Conservation (phyloP, 164 flowering plant genomes). For the Vitis rotundifolia region DNA sequence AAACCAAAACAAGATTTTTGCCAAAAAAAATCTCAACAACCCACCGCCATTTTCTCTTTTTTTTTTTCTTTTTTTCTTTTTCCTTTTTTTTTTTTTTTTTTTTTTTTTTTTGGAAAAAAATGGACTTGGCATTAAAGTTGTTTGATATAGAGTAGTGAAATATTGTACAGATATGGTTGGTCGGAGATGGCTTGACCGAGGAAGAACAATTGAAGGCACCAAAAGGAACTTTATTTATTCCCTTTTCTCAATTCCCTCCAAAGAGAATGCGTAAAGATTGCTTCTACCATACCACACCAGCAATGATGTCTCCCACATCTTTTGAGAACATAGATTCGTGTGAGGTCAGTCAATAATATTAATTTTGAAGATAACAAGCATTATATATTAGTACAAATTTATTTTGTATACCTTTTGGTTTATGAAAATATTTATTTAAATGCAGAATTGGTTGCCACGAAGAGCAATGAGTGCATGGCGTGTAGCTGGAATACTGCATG, state of each 20-base stretch:
- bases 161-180: constrained; percentile 34
- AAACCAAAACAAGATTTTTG: no score
- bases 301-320: constrained; percentile 50
- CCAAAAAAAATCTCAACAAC: no score
- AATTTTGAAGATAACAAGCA: neutral
- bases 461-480: constrained; percentile 60
- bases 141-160: no score
- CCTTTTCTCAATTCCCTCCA: constrained; percentile 53
- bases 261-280: constrained; percentile 49
- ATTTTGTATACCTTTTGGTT: constrained; percentile 30
- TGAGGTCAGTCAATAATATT: constrained; percentile 37
- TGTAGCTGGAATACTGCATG: constrained; percentile 46
- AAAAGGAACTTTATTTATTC: constrained; percentile 57
- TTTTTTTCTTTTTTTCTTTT: no score
- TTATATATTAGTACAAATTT: no score
- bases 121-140: neutral
- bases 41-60: no score
- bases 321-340: constrained; percentile 59
- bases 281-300: constrained; percentile 48
- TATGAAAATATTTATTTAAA: neutral
- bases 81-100: constrained; percentile 14
- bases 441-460: constrained; percentile 55
- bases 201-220: constrained; percentile 38
- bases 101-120: neutral
- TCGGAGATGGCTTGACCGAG: constrained; percentile 29